A percentile compares a stretch with the other conserved stretches of the same genome.
Evolutionary conservation across 176 grass and related monocot genomes (phyloP).

Genomic region (Olyra latifolia): DNA sequence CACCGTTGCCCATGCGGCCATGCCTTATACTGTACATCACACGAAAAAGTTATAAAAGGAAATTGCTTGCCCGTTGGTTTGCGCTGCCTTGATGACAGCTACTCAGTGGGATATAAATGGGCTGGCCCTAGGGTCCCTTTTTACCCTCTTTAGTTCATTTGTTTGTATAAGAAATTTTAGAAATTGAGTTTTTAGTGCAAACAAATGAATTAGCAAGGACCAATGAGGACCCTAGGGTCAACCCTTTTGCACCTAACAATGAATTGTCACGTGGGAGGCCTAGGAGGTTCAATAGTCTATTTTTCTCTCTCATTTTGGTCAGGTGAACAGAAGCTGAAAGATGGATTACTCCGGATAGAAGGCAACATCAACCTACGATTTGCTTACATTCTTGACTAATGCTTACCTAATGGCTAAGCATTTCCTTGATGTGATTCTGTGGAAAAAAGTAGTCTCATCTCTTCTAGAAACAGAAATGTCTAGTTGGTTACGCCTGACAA

Average conservation of each 20-base stretch:
- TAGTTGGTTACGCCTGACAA: not conserved
- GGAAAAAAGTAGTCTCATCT: not conserved
- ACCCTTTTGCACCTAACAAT: no score
- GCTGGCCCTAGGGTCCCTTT: no score
- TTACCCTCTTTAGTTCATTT: no score
- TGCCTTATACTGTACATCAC: no score
- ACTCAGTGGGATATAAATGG: no score
- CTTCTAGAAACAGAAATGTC: constrained; percentile 14
- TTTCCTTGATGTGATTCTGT: not conserved
- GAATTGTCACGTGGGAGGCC: constrained; percentile 35
- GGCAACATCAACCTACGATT: constrained; percentile 30
- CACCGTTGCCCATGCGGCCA: no score
- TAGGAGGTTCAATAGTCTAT: not conserved
- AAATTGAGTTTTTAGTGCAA: no score
- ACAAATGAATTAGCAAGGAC: no score
- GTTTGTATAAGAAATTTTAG: no score
- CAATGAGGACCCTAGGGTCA: no score
- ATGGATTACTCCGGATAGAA: constrained; percentile 23
- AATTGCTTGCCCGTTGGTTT: not conserved
- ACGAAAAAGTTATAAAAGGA: not conserved
- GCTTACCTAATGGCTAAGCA: constrained; percentile 37
- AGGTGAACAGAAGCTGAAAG: not conserved
- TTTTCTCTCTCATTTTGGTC: not conserved
- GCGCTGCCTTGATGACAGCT: constrained; percentile 13
- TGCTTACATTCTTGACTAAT: not conserved